Conservation (phyloP, 139 green algal species). For the Raphidocelis subcapitata region DNA sequence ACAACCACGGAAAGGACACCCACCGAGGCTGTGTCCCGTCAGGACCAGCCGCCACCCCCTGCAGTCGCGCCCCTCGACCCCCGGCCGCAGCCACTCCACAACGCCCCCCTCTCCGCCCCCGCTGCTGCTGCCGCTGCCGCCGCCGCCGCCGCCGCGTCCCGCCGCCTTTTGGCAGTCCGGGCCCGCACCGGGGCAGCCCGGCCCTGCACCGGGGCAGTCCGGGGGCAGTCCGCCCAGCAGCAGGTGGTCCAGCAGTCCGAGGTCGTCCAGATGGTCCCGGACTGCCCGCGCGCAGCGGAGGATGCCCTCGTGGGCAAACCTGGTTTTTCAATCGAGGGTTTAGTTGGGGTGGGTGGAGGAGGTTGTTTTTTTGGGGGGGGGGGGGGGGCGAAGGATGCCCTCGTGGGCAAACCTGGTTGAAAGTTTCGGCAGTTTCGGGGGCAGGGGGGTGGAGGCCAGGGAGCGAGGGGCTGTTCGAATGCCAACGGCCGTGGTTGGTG, state of each 20-base stretch:
- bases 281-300: slow-evolving; percentile 26
- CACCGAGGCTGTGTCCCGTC: slow-evolving; percentile 38
- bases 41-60: slow-evolving; percentile 33
- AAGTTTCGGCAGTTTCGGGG: too few relatives aligned
- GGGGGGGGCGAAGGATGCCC: too few relatives aligned
- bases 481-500: too few relatives aligned
- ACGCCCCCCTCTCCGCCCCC: not conserved
- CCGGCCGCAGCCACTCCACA: not conserved
- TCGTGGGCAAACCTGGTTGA: too few relatives aligned
- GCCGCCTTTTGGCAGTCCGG: too few relatives aligned
- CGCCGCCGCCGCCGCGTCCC: not conserved
- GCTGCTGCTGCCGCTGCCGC: not conserved
- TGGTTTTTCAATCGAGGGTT: too few relatives aligned
- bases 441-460: too few relatives aligned
- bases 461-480: too few relatives aligned
- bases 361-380: too few relatives aligned
- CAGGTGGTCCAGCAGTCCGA: slow-evolving; percentile 23
- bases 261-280: slow-evolving; percentile 3
- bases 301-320: slow-evolving; percentile 40
- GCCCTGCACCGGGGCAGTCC: too few relatives aligned
- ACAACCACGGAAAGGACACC: too few relatives aligned
- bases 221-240: slow-evolving; percentile 19
- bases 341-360: not conserved
- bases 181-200: too few relatives aligned
- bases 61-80: slow-evolving; percentile 18